phyloP scores from a whole-genome alignment of 2,329 filamentous ascomycete genomes.

The Blastomyces gilchristii region DNA sequence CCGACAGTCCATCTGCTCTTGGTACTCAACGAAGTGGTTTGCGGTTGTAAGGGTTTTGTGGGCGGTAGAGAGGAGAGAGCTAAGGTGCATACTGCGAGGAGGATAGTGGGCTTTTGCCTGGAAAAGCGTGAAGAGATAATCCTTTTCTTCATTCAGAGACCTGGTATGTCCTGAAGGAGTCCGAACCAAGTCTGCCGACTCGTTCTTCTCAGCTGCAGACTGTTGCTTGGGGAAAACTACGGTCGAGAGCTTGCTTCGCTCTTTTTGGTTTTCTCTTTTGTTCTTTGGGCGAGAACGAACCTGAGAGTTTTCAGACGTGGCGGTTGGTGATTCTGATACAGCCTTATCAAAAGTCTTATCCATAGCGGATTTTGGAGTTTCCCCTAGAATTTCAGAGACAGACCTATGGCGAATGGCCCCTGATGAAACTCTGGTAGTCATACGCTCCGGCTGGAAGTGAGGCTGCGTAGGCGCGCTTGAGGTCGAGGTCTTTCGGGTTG shows the following conservation, averaged over 20 bases:
- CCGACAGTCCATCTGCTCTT: slow-evolving; percentile 78
- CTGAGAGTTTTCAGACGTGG: slow-evolving; percentile 23
- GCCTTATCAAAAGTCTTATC: slow-evolving; percentile 27
- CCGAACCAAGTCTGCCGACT: slow-evolving; percentile 38
- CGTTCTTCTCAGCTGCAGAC: slow-evolving; percentile 39
- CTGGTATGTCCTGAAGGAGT: slow-evolving; percentile 41
- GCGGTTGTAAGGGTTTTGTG: slow-evolving; percentile 83
- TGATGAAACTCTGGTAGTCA: slow-evolving; percentile 60
- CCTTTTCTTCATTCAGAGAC: slow-evolving; percentile 39
- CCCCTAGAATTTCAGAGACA: slow-evolving; percentile 60
- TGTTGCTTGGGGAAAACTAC: slow-evolving; percentile 67
- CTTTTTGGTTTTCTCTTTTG: slow-evolving; percentile 48
- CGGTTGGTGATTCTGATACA: slow-evolving; percentile 20
- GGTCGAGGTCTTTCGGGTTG: not conserved
- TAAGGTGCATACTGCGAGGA: slow-evolving; percentile 44
- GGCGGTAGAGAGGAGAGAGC: slow-evolving; percentile 67
- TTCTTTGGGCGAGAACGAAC: slow-evolving; percentile 37
- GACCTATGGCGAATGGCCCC: slow-evolving; percentile 62
- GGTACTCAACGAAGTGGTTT: slow-evolving; percentile 71
- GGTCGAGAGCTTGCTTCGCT: slow-evolving; percentile 55
- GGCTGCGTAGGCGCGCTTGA: slow-evolving; percentile 7
- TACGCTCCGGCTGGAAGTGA: slow-evolving; percentile 41
- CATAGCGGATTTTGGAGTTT: slow-evolving; percentile 38
- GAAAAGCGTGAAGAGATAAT: slow-evolving; percentile 56
- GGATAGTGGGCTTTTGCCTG: slow-evolving; percentile 49